phyloP scores from a whole-genome alignment of 106 monocot species.

The Posidonia australis region DNA sequence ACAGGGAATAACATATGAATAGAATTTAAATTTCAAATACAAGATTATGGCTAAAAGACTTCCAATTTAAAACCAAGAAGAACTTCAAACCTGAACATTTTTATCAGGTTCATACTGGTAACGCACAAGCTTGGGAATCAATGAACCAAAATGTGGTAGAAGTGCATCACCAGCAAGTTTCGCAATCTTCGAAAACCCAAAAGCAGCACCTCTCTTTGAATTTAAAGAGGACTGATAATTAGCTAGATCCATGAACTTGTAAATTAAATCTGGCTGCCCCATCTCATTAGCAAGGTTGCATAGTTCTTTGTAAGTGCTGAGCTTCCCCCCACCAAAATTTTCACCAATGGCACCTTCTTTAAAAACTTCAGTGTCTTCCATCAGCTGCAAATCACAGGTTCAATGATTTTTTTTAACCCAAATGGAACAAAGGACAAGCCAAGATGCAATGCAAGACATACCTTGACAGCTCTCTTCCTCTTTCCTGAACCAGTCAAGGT shows the following conservation, averaged over 20 bases:
- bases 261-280: conserved; percentile 97
- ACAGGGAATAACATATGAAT: too few relatives aligned
- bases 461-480: conserved; percentile 91
- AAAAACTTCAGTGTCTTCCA: conserved; percentile 92
- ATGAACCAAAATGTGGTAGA: conserved; percentile 57
- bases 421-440: conserved; percentile 10
- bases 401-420: not conserved
- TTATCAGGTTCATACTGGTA: conserved; percentile 99
- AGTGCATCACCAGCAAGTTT: conserved; percentile 95
- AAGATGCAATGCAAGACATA: conserved; percentile 1
- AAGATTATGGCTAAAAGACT: too few relatives aligned
- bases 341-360: conserved; percentile 90
- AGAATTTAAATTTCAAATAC: too few relatives aligned
- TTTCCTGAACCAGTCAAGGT: conserved; percentile 95
- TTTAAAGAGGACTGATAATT: conserved; percentile 94
- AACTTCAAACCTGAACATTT: conserved; percentile 77
- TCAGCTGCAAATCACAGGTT: conserved; percentile 39
- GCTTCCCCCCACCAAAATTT: conserved; percentile 66
- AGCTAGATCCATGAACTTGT: conserved; percentile 98
- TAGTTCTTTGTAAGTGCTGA: conserved; percentile 95
- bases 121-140: conserved; percentile 85
- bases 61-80: not conserved
- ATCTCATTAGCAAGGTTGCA: conserved; percentile 96
- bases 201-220: conserved; percentile 97
- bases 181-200: conserved; percentile 97